Base-by-base conservation (phyloP, 192 early-diverging fungal genomes). In the Coemansia sp. region DNA sequence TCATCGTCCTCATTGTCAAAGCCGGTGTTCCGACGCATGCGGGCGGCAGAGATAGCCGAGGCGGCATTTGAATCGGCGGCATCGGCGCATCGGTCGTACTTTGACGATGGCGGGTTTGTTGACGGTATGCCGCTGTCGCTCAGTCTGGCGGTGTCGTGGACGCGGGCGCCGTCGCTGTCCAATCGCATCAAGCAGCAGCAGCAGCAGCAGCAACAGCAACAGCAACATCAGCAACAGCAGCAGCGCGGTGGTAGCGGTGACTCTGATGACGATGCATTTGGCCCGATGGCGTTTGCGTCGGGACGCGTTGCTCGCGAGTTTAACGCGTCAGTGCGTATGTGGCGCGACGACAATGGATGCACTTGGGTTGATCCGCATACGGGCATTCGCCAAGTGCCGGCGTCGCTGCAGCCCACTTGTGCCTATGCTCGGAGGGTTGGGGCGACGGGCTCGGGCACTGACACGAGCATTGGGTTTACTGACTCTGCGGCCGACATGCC, bases 281-380 rank as follows among this genome's bases (percentile, higher is more conserved):
- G 76, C 9, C 76, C 76, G 0, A 73, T 79, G 76, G 71, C 77
- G 11, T 70, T 57, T 60, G 77, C 77, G 48, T 70, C 71, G 56
- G 65, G 50, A 20, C 59, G 63, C 57, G 61, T 68, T 38, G 73
- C 73, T 0, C 65, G 77, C 60, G 79, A 82, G 13, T 76, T 82
- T 21, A 82, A 82, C 56, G 62, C 73, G 34, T 63, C 70, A 11
- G 50, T 73, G 33, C 65, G 79, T 0, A n/a, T 76, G 56, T 82
- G 79, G 79, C 73, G 79, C 58, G 74, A 82, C 16, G 73, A 76
- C 67, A 76, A 82, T 57, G 79, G 74, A 1, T 62, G 74, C 53
- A 82, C 74, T 35, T 82, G 75, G 80, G 63, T 74, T 0, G 80
- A 83, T 20, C 75, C 80, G 26, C 80, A 83, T 37, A 83, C 80